These are phyloP conservation scores for Phellinidium pouzarii DNA, from an alignment of 1,284 basidiomycete genomes.

Conservation along the genomic window DNA sequence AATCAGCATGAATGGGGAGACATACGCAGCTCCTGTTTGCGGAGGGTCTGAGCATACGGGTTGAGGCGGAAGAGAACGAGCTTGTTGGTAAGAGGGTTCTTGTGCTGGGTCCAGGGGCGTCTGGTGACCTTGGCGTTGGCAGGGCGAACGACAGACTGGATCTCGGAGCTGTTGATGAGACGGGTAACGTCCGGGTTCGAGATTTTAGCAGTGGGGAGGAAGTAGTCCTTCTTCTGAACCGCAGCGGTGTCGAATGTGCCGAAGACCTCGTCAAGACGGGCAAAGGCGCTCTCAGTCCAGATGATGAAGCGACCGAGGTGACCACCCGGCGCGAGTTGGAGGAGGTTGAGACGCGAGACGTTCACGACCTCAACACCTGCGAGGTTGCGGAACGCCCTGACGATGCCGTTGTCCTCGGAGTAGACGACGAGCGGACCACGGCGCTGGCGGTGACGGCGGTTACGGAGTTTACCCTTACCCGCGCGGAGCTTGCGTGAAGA, in stretches of 20 bases:
- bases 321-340: slow-evolving; percentile 99
- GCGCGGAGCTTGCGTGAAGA: slow-evolving; percentile 97
- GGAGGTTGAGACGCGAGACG: slow-evolving; percentile 92
- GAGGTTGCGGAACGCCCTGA: slow-evolving; percentile 97
- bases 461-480: slow-evolving; percentile 96
- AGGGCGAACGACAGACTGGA: slow-evolving; percentile 91
- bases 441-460: slow-evolving; percentile 95
- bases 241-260: slow-evolving; percentile 86
- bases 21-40: slow-evolving; percentile 81
- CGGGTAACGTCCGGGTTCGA: slow-evolving; percentile 95
- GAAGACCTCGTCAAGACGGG: slow-evolving; percentile 90
- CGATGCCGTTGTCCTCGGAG: slow-evolving; percentile 96
- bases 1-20: slow-evolving; percentile 24
- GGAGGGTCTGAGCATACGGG: slow-evolving; percentile 95
- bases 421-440: slow-evolving; percentile 98
- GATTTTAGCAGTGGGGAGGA: slow-evolving; percentile 93
- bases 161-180: slow-evolving; percentile 97
- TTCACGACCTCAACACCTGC: slow-evolving; percentile 98
- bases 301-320: slow-evolving; percentile 99
- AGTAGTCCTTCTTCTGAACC: slow-evolving; percentile 89
- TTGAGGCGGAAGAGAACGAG: slow-evolving; percentile 97
- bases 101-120: slow-evolving; percentile 98
- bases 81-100: slow-evolving; percentile 98
- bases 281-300: slow-evolving; percentile 97
- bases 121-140: slow-evolving; percentile 77